Conservation (phyloP, 495 filamentous ascomycete species). For the Aspergillus bridgeri region DNA sequence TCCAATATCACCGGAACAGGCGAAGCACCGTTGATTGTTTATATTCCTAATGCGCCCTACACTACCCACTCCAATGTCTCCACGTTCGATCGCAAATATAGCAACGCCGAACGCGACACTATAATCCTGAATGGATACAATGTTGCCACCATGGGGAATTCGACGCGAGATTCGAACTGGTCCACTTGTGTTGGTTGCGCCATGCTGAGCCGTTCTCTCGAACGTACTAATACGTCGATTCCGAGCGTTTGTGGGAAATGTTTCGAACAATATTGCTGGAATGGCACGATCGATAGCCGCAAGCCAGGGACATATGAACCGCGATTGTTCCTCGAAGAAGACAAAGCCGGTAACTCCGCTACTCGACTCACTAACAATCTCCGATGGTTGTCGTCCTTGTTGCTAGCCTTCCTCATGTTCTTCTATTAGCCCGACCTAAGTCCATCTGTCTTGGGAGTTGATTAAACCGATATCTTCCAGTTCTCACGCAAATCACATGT, state of each 20-base stretch:
- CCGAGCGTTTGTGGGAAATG: slow-evolving; percentile 68
- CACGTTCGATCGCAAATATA: slow-evolving; percentile 65
- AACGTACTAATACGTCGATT: slow-evolving; percentile 59
- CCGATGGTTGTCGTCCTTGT: not conserved
- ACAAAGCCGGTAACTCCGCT: not conserved
- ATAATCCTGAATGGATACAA: slow-evolving; percentile 84
- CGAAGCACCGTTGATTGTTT: slow-evolving; percentile 72
- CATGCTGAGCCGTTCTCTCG: slow-evolving; percentile 68
- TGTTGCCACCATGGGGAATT: slow-evolving; percentile 79
- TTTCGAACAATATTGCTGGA: slow-evolving; percentile 80
- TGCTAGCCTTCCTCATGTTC: not conserved
- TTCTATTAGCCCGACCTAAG: not conserved
- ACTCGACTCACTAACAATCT: not conserved
- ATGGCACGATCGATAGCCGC: slow-evolving; percentile 34
- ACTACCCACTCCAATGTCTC: slow-evolving; percentile 65
- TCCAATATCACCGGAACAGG: slow-evolving; percentile 47
- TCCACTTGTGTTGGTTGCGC: slow-evolving; percentile 81
- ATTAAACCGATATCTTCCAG: no score
- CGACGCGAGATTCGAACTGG: slow-evolving; percentile 69
- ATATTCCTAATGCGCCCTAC: slow-evolving; percentile 84
- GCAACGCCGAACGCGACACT: slow-evolving; percentile 60
- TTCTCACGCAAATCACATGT: no score
- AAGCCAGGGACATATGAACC: slow-evolving; percentile 31
- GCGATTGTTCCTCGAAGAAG: not conserved
- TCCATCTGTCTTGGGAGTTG: no score